phyloP scores from a whole-genome alignment of 495 filamentous ascomycete species.

The Lasiosphaeris hirsuta region DNA sequence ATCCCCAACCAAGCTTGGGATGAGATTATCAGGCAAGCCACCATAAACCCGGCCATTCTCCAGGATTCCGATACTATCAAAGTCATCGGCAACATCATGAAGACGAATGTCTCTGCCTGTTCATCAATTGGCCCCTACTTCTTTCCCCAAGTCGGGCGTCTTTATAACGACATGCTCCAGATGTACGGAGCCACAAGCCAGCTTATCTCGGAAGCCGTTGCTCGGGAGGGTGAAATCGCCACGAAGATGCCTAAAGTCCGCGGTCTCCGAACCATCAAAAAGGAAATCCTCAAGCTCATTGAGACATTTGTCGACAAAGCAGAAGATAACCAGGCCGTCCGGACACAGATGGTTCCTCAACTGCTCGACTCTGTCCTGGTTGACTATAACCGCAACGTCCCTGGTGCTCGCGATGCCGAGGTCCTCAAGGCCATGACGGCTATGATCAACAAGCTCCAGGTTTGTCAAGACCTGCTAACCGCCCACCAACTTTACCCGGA shows the following conservation, averaged over 20 bases:
- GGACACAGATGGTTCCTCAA: constrained; percentile 88
- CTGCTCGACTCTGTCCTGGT: constrained; percentile 92
- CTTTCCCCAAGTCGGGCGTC: constrained; percentile 96
- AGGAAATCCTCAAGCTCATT: constrained; percentile 97
- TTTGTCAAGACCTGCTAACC: constrained; percentile 33
- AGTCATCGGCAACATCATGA: constrained; percentile 99
- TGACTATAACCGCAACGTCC: constrained; percentile 96
- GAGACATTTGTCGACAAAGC: constrained; percentile 97
- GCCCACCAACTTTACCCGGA: background rate
- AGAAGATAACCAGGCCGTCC: constrained; percentile 90
- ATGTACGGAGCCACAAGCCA: constrained; percentile 97
- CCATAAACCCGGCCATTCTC: constrained; percentile 73
- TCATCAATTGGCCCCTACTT: constrained; percentile 95
- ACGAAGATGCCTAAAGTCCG: constrained; percentile 96
- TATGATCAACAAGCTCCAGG: constrained; percentile 91
- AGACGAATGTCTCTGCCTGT: constrained; percentile 97
- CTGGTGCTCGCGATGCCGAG: constrained; percentile 93
- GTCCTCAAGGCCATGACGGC: constrained; percentile 97
- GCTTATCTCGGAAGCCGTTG: constrained; percentile 89
- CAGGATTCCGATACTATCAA: constrained; percentile 95
- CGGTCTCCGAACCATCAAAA: constrained; percentile 95
- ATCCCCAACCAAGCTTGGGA: constrained; percentile 95
- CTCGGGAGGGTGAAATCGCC: constrained; percentile 83
- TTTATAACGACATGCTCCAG: constrained; percentile 97
- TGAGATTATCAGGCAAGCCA: constrained; percentile 80